A percentile compares a stretch with the other conserved stretches of the same genome.
phyloP scores from a whole-genome alignment of 2,329 filamentous ascomycete species.

The Chrysosporium queenslandicum region DNA sequence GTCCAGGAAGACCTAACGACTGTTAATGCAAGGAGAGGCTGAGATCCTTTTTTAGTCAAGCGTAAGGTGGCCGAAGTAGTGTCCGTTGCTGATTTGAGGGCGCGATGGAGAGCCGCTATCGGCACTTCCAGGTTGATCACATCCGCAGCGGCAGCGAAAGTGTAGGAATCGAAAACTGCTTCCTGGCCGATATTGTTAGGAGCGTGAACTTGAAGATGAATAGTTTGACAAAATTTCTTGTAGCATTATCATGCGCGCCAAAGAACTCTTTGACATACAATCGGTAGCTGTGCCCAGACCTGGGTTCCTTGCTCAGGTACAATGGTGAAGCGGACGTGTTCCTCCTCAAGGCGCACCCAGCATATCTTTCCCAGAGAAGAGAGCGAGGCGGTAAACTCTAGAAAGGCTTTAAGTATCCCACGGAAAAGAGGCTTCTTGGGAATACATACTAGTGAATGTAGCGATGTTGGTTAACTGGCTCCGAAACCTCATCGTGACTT shows the following conservation, averaged over 20 bases:
- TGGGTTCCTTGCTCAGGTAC: slow-evolving; percentile 91
- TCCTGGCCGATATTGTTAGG: slow-evolving; percentile 39
- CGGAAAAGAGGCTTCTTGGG: slow-evolving; percentile 8
- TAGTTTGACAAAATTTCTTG: neutral
- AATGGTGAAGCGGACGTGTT: slow-evolving; percentile 84
- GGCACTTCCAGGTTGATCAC: slow-evolving; percentile 95
- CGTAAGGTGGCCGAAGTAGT: slow-evolving; percentile 74
- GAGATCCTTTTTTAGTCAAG: slow-evolving; percentile 81
- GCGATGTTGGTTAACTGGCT: slow-evolving; percentile 43
- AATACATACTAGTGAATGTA: slow-evolving; percentile 43
- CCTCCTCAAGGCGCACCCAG: slow-evolving; percentile 81
- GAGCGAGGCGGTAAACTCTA: slow-evolving; percentile 54
- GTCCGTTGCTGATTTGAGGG: slow-evolving; percentile 78
- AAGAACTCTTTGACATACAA: slow-evolving; percentile 23
- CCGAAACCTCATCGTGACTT: slow-evolving; percentile 44
- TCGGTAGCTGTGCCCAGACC: slow-evolving; percentile 72
- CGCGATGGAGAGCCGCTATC: slow-evolving; percentile 74
- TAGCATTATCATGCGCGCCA: too few species aligned
- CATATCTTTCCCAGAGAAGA: slow-evolving; percentile 67
- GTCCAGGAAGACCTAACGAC: slow-evolving; percentile 55
- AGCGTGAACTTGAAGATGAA: neutral
- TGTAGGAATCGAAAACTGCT: slow-evolving; percentile 83
- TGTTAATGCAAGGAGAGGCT: slow-evolving; percentile 80
- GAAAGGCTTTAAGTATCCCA: neutral
- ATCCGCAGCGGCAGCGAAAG: slow-evolving; percentile 80